phyloP scores from a whole-genome alignment of 768 basidiomycete species.

The Crepidotus variabilis region DNA sequence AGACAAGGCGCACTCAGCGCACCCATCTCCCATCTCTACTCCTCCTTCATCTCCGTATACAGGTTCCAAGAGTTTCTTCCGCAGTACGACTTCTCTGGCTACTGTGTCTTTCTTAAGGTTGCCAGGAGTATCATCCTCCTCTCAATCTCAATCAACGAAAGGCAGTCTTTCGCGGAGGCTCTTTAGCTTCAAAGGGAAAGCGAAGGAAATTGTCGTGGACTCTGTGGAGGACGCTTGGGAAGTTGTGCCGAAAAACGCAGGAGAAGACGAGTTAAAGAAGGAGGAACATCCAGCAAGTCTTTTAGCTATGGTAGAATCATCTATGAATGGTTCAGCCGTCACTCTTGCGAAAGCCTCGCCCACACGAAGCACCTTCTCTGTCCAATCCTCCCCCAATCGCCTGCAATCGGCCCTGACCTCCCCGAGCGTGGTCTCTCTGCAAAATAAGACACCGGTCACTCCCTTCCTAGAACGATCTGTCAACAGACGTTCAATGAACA shows the following conservation, averaged over 20 bases:
- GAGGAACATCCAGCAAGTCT: conserved; percentile 20
- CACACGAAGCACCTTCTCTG: conserved; percentile 18
- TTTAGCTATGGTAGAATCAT: conserved; percentile 22
- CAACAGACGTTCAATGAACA: conserved; percentile 13
- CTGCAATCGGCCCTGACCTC: conserved; percentile 1
- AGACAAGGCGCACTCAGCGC: conserved; percentile 38
- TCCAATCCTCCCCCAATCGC: conserved; percentile 10
- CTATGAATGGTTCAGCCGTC: conserved; percentile 12
- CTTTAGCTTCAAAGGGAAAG: conserved; percentile 37
- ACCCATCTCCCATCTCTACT: conserved; percentile 32
- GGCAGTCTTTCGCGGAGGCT: conserved; percentile 33
- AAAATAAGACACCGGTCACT: conserved; percentile 19
- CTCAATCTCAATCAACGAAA: conserved; percentile 24
- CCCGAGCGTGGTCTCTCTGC: not conserved
- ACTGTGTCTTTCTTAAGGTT: conserved; percentile 32
- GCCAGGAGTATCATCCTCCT: conserved; percentile 23
- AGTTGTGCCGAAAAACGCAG: conserved; percentile 27
- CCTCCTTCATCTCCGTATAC: conserved; percentile 32
- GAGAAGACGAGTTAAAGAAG: not conserved
- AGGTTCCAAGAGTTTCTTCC: conserved; percentile 33
- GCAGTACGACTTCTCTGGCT: conserved; percentile 45
- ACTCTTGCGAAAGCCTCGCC: conserved; percentile 19
- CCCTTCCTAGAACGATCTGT: conserved; percentile 21
- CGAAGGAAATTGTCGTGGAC: conserved; percentile 27
- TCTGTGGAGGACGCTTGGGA: conserved; percentile 41